Evolutionary conservation across 495 filamentous ascomycete species (phyloP), one percentile per base, ranked within the genome.

Genomic region (Penicillium roqueforti): DNA sequence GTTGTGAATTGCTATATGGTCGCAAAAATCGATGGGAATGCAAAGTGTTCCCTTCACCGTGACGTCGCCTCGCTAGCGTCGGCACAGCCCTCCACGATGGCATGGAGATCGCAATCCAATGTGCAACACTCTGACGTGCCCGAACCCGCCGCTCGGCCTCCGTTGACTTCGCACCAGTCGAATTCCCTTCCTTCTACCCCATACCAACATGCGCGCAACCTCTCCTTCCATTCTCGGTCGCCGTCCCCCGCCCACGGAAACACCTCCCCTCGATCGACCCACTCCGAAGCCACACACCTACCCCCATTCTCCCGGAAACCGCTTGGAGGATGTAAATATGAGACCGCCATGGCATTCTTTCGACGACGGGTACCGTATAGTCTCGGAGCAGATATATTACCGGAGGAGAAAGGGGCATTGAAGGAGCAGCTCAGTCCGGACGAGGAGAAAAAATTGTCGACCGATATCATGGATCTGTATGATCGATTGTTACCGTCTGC

Each of bases 121-220:
- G 42, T 45, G 25, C 42, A 25, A 18, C 62, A 64, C 59, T 61
- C 69, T 57, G 66, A 69, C 51, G 60, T 62, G 62, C 65, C 74
- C 47, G 68, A 72, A 63, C 56, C 66, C 51, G 53, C 69, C 25
- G 56, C 61, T 56, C 75, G 75, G 14, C 77, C 75, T 45, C 67
- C 70, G 38, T 68, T 79, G 48, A 68, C 63, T n/a, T 75, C 82
- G 13, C 76, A 86, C 32, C 91, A 95, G 53, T 95, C 93, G 10
- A 95, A 79, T 64, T 97, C 93, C 16, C 85, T 98, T 19, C 93
- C 93, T 0, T 95, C 93, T 4, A 98, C 93, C 1, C 93, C 93
- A 4, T 91, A 90, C 55, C 91, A 97, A 65, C 86, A 89, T 67
- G 80, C 91, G 59, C 83, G 90, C 58, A 87, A 90, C 59, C 85